Conservation (phyloP, 257 asterid species). For the Misopates orontium region DNA sequence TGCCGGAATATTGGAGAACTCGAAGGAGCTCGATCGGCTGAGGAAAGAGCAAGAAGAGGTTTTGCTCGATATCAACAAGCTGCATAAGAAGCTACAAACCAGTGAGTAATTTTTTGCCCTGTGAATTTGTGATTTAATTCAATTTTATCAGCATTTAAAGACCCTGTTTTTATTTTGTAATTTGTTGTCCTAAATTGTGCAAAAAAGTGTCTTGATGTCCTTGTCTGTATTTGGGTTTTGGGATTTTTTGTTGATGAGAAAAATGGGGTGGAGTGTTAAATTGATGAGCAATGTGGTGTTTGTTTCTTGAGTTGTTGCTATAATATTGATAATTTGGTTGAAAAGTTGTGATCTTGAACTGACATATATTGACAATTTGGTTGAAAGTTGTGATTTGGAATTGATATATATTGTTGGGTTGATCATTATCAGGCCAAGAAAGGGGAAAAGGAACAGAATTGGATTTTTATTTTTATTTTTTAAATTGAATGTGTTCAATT, state of each 20-base stretch:
- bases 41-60: constrained; percentile 83
- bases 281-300: not conserved
- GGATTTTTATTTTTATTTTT: not conserved
- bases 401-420: too few species aligned
- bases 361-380: too few species aligned
- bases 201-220: not conserved
- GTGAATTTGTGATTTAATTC: not conserved
- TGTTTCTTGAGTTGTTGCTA: constrained; percentile 14
- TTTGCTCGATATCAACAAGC: constrained; percentile 79
- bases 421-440: too few species aligned
- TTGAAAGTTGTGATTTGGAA: constrained; percentile 9
- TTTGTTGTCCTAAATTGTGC: constrained; percentile 19
- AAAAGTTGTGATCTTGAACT: too few species aligned
- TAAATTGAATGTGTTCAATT: not conserved
- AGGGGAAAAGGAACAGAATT: too few species aligned
- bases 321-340: too few species aligned
- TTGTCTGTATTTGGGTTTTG: constrained; percentile 13
- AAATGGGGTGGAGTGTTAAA: too few species aligned
- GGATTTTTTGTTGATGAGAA: constrained; percentile 17
- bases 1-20: constrained; percentile 67
- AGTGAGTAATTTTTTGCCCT: constrained; percentile 41
- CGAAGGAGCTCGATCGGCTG: constrained; percentile 91
- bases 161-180: constrained; percentile 17
- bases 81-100: constrained; percentile 89
- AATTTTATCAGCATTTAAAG: not conserved